Conservation (phyloP, 306 rosid genomes). For the Quercus wislizeni region DNA sequence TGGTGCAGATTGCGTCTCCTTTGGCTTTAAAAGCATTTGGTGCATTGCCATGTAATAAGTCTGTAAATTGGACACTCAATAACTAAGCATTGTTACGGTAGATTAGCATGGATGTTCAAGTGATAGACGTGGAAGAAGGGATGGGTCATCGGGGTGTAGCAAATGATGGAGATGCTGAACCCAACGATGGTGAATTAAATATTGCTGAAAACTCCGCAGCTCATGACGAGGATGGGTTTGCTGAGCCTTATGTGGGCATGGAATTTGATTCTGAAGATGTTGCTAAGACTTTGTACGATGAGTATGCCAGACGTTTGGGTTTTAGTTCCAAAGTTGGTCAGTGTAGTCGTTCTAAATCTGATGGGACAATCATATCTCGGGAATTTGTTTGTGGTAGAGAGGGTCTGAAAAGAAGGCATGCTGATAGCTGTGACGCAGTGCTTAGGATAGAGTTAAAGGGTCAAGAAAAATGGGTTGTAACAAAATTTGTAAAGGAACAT, state of each 20-base stretch:
- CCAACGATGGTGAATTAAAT: slow-evolving; percentile 46
- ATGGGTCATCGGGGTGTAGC: slow-evolving; percentile 44
- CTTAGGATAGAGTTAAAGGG: slow-evolving; percentile 65
- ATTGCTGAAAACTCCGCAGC: slow-evolving; percentile 36
- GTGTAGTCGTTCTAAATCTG: slow-evolving; percentile 49
- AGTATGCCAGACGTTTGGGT: slow-evolving; percentile 47
- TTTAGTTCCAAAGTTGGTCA: slow-evolving; percentile 56
- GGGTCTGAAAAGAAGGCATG: slow-evolving; percentile 59
- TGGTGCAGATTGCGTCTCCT: slow-evolving; percentile 11
- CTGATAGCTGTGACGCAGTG: slow-evolving; percentile 74
- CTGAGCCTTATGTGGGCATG: slow-evolving; percentile 57
- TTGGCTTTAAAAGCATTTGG: slow-evolving; percentile 22
- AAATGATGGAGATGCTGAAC: slow-evolving; percentile 47
- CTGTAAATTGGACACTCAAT: slow-evolving; percentile 18
- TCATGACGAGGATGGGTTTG: slow-evolving; percentile 36
- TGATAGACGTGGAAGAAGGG: slow-evolving; percentile 53
- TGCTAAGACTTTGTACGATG: slow-evolving; percentile 48
- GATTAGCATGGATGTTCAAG: slow-evolving; percentile 71
- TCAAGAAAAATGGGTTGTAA: slow-evolving; percentile 76
- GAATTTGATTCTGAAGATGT: slow-evolving; percentile 54
- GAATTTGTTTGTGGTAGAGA: slow-evolving; percentile 80
- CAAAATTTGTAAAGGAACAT: slow-evolving; percentile 85
- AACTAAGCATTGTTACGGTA: slow-evolving; percentile 16
- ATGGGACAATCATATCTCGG: slow-evolving; percentile 43
- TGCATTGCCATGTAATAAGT: slow-evolving; percentile 18